phyloP scores from a whole-genome alignment of 768 basidiomycete genomes.

The Macrolepiota albuminosa region DNA sequence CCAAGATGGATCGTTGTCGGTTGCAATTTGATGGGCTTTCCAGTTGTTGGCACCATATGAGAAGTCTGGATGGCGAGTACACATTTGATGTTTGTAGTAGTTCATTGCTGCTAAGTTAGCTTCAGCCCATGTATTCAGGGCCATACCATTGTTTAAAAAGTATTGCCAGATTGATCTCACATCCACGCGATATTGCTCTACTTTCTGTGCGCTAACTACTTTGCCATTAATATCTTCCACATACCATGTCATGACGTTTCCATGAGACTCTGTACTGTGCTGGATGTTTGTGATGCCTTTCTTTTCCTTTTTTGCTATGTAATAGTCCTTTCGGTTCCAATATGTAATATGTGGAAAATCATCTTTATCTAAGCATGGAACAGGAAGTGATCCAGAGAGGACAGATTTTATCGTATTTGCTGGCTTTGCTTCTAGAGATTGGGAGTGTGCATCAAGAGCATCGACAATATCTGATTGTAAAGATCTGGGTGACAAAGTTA shows the following conservation, averaged over 20 bases:
- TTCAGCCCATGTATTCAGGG: not conserved
- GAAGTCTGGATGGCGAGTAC: not conserved
- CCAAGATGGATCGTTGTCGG: conserved; percentile 3
- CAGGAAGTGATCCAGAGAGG: not conserved
- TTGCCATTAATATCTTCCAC: conserved; percentile 1
- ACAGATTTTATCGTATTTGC: not conserved
- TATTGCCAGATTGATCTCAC: not conserved
- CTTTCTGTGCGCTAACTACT: not conserved
- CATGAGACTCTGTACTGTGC: not conserved
- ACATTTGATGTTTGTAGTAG: conserved; percentile 10
- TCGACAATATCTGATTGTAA: not conserved
- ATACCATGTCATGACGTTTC: conserved; percentile 5
- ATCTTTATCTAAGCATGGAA: not conserved
- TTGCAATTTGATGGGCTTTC: conserved; percentile 6
- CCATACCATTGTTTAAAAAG: not conserved
- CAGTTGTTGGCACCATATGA: conserved; percentile 10
- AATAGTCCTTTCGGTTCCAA: not conserved
- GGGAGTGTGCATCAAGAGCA: not conserved
- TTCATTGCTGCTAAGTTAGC: not conserved
- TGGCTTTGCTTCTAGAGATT: not conserved
- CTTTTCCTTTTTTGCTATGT: not conserved
- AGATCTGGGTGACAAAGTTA: not conserved
- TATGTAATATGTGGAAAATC: not conserved
- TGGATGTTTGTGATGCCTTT: not conserved
- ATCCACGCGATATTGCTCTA: not conserved